phyloP scores from a whole-genome alignment of 495 filamentous ascomycete genomes.

The Penicillium tannophilum region DNA sequence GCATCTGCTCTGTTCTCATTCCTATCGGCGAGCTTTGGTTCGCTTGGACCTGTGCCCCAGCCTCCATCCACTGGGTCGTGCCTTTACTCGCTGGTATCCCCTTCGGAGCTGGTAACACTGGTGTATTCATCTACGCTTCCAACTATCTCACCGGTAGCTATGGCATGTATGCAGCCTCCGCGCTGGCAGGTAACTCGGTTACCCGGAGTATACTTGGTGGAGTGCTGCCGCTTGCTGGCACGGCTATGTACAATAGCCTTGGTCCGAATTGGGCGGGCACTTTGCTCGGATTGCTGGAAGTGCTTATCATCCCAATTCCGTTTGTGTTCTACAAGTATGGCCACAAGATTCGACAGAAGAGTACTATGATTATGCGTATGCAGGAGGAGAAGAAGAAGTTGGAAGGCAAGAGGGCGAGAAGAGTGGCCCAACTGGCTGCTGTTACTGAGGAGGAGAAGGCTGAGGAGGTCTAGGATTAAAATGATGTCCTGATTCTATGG shows the following conservation, averaged over 20 bases:
- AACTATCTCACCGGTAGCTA: constrained; percentile 81
- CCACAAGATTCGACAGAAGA: constrained; percentile 64
- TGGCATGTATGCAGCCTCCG: constrained; percentile 75
- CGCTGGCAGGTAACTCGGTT: constrained; percentile 76
- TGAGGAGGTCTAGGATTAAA: constrained; percentile 12
- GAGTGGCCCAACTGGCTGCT: constrained; percentile 8
- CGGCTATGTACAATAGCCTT: constrained; percentile 68
- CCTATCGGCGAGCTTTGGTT: constrained; percentile 78
- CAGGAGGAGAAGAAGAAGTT: constrained; percentile 67
- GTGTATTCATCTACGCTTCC: constrained; percentile 76
- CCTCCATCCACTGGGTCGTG: constrained; percentile 71
- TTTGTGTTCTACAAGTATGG: constrained; percentile 79
- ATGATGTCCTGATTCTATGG: background rate
- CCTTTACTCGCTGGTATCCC: constrained; percentile 77
- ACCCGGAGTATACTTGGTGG: constrained; percentile 69
- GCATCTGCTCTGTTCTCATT: constrained; percentile 65
- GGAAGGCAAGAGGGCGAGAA: constrained; percentile 47
- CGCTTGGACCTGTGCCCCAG: constrained; percentile 75
- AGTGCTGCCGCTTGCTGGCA: constrained; percentile 71
- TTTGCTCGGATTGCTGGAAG: constrained; percentile 69
- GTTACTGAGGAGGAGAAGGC: constrained; percentile 22
- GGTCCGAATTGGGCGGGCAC: constrained; percentile 81
- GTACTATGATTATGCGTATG: constrained; percentile 67
- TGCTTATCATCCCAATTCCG: constrained; percentile 74
- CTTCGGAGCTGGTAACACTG: constrained; percentile 76